A percentile compares a stretch with the other conserved stretches of the same genome.
These are phyloP conservation scores for Elasticomyces elasticus DNA, from an alignment of 495 filamentous ascomycete species.

Conservation along the genomic window DNA sequence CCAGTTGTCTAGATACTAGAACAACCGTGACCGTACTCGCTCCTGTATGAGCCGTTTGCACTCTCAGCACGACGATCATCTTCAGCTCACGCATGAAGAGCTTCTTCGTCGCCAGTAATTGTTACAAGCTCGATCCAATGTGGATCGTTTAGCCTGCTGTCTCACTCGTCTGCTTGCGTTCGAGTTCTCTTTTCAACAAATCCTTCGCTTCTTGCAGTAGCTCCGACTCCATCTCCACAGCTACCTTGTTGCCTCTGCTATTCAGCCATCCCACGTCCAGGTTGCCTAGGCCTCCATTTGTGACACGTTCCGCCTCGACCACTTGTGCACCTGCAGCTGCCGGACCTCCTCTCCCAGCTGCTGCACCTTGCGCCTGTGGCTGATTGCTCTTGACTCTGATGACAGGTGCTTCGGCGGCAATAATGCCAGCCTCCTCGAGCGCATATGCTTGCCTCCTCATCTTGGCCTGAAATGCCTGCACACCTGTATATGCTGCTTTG, in stretches of 20 bases:
- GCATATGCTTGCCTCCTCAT: conserved; percentile 71
- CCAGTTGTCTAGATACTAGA: too few relatives aligned
- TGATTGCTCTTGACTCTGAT: conserved; percentile 10
- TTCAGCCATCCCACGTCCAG: conserved; percentile 82
- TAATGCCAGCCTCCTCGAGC: conserved; percentile 65
- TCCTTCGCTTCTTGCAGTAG: conserved; percentile 54
- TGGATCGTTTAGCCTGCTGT: neutral
- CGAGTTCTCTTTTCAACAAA: conserved; percentile 34
- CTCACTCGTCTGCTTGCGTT: neutral
- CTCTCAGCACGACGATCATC: too few relatives aligned
- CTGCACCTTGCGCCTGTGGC: neutral
- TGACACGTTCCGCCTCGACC: conserved; percentile 29
- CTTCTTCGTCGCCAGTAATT: too few relatives aligned
- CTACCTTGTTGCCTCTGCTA: conserved; percentile 64
- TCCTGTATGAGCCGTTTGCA: too few relatives aligned
- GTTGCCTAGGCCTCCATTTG: conserved; percentile 46
- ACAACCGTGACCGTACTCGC: too few relatives aligned
- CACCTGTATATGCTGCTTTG: conserved; percentile 51
- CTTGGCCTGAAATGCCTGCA: conserved; percentile 39
- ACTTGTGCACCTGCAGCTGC: conserved; percentile 4
- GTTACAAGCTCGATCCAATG: neutral
- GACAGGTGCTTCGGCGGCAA: conserved; percentile 39
- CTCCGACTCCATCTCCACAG: conserved; percentile 68
- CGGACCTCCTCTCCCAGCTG: neutral
- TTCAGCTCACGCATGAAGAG: too few relatives aligned